phyloP scores from a whole-genome alignment of 345 rosid species.

The Angophora floribunda region DNA sequence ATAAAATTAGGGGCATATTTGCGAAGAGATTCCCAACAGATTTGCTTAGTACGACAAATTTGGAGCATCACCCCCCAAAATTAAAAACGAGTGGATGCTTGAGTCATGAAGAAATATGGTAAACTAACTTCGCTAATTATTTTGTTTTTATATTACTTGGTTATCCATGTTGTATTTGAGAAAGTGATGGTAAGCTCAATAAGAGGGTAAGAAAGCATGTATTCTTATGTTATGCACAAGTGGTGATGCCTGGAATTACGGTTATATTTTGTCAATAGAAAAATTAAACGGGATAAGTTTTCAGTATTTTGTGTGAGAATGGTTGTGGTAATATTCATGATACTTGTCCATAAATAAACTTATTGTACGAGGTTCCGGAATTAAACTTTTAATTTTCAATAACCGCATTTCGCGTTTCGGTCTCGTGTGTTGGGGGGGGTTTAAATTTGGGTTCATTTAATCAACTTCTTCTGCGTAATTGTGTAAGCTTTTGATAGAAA shows the following conservation, averaged over 20 bases:
- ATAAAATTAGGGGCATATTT: not conserved
- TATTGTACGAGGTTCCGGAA: not conserved
- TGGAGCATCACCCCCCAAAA: not conserved
- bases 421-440: no score
- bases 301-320: not conserved
- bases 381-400: not conserved
- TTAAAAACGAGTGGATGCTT: not conserved
- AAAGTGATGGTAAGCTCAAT: not conserved
- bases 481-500: not conserved
- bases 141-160: not conserved
- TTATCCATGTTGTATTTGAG: not conserved
- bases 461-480: not conserved
- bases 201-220: not conserved
- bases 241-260: not conserved
- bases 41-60: fast-evolving
- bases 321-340: no score
- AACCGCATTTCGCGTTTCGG: not conserved
- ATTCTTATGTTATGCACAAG: no score
- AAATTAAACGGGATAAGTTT: not conserved
- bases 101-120: not conserved
- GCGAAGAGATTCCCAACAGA: not conserved
- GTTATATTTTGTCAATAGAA: no score
- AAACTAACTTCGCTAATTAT: not conserved
- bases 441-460: no score
- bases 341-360: no score